Evolutionary conservation across 1,284 basidiomycete species (phyloP), one percentile per base, ranked within the genome.

Genomic region (Paramarasmius palmivorus): DNA sequence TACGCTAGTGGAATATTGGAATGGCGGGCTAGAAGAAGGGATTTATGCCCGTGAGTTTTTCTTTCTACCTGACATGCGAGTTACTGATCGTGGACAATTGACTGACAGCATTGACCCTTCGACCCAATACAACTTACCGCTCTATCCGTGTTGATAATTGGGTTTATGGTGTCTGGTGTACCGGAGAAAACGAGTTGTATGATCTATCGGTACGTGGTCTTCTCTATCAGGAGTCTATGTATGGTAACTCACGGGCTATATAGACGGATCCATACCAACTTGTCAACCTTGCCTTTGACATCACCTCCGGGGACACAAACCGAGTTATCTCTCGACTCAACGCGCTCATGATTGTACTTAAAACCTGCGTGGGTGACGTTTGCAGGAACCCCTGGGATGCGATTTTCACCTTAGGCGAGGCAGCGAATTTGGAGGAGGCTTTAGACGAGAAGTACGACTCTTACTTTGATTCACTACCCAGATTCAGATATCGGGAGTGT

Each of bases 131-230:
- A 29, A 50, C 49, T 9, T 50, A 50, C 22, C 49, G 49, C 4
- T 50, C 49, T 3, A 50, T 50, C 8, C 49, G 23, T 7, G 49
- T 34, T 17, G 10, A 50, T 32, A 38, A 50, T 50, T 50, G 49
- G 49, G 26, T 34, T 19, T 50, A 50, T 17, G 49, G 49, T 3
- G 49, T 50, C 7, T 50, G 49, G 49, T 50, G 49, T 41, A 50
- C 49, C 3, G 49, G 49, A 15, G 49, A 50, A 20, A 7, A 38
- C n/a, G 49, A 50, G 25, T 22, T 50, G 38, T 50, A 50, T 41
- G 26, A 50, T 19, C 23, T 50, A 9, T 38, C 22, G 17, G 48
- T 39, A 26, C 10, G 35, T n/a, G n/a, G n/a, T n/a, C n/a, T n/a
- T n/a, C n/a, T n/a, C n/a, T n/a, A n/a, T n/a, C n/a, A n/a, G n/a